phyloP scores from a whole-genome alignment of 305 asterid species.

The Plantago lanceolata region DNA sequence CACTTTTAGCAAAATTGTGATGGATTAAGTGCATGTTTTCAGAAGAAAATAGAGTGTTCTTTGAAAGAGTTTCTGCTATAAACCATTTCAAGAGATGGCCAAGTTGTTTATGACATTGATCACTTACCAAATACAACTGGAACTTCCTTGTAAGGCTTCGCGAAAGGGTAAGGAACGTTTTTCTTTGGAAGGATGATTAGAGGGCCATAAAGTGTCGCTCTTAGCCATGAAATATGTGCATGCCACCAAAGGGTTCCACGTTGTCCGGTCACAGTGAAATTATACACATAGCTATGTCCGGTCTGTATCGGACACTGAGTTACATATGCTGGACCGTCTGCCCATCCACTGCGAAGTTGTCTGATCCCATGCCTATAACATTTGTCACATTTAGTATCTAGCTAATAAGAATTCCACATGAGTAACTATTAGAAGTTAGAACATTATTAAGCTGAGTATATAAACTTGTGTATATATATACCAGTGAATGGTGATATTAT shows the following conservation, averaged over 20 bases:
- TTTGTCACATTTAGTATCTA: background rate
- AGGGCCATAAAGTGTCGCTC: constrained; percentile 52
- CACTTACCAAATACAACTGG: constrained; percentile 44
- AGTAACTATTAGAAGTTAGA: background rate
- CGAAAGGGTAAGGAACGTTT: constrained; percentile 39
- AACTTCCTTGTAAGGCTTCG: constrained; percentile 41
- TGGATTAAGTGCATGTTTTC: no score
- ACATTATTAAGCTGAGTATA: background rate
- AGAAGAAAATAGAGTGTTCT: background rate
- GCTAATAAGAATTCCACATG: background rate
- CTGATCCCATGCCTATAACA: constrained; percentile 42
- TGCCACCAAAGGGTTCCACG: constrained; percentile 52
- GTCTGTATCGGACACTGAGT: constrained; percentile 46
- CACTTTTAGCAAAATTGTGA: background rate
- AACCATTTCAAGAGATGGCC: no score
- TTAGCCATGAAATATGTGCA: constrained; percentile 46
- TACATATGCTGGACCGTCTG: constrained; percentile 43
- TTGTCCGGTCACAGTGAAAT: constrained; percentile 38
- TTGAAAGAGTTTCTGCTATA: background rate
- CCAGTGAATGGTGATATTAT: constrained; percentile 57
- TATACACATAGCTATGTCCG: constrained; percentile 38
- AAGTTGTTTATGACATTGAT: background rate
- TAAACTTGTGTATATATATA: constrained; percentile 14
- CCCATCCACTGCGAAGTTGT: constrained; percentile 47
- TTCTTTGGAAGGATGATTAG: constrained; percentile 40